phyloP scores from a whole-genome alignment of 345 rosid genomes.

The Euphorbia peplus region DNA sequence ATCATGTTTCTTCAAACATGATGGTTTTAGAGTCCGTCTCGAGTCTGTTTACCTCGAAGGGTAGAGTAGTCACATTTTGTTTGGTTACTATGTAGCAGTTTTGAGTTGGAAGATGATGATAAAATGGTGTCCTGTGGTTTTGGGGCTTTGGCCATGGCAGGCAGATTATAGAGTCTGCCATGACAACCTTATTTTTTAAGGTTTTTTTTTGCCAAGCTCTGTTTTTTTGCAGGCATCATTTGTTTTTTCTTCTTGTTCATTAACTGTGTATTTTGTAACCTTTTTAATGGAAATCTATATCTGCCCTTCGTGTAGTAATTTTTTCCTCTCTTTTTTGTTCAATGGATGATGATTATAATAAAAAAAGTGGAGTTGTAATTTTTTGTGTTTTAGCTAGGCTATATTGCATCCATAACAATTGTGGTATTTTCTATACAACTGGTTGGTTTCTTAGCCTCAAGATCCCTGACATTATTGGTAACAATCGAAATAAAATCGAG shows the following conservation, averaged over 20 bases:
- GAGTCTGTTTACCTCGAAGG: constrained; percentile 32
- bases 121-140: constrained; percentile 30
- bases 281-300: constrained; percentile 21
- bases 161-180: constrained; percentile 40
- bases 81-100: constrained; percentile 25
- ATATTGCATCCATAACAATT: too few relatives aligned
- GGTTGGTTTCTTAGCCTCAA: too few relatives aligned
- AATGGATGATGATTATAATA: neutral
- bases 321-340: neutral
- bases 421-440: too few relatives aligned
- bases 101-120: neutral
- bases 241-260: neutral
- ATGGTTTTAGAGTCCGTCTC: constrained; percentile 14
- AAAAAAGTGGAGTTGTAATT: neutral
- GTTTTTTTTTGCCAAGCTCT: constrained; percentile 36
- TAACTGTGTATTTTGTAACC: constrained; percentile 36
- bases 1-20: constrained; percentile 26
- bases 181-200: constrained; percentile 23
- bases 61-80: constrained; percentile 13
- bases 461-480: too few relatives aligned
- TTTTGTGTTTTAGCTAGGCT: neutral
- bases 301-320: constrained; percentile 28
- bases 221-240: constrained; percentile 32
- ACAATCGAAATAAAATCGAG: too few relatives aligned
- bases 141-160: constrained; percentile 49